Evolutionary conservation across 345 rosid genomes (phyloP).

Genomic region (Linum usitatissimum): DNA sequence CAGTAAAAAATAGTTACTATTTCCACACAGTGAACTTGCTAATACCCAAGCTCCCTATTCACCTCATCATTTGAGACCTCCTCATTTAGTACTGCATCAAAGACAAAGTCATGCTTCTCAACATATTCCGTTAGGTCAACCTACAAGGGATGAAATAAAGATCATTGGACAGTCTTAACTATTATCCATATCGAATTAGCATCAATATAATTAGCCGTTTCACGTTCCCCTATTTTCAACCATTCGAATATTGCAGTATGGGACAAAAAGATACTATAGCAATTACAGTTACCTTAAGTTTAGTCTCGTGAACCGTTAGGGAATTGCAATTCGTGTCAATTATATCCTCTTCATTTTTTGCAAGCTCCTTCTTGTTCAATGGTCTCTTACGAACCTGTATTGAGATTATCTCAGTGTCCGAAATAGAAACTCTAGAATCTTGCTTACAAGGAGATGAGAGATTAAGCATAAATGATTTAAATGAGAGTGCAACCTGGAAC

Average conservation of each 20-base stretch:
- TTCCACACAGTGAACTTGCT: neutral
- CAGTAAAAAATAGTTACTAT: too few species aligned
- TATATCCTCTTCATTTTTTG: conserved; percentile 92
- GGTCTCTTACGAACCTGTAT: conserved; percentile 95
- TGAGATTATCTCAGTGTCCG: conserved; percentile 9
- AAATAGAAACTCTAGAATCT: neutral
- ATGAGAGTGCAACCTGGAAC: neutral
- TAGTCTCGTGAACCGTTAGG: conserved; percentile 83
- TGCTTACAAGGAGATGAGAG: conserved; percentile 5
- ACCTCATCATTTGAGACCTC: conserved; percentile 99
- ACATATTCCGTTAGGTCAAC: conserved; percentile 90
- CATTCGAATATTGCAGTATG: neutral
- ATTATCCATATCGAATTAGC: neutral
- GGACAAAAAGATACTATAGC: conserved; percentile 8
- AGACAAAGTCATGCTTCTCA: conserved; percentile 92
- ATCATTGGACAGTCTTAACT: neutral
- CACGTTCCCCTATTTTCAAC: neutral
- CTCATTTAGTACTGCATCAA: conserved; percentile 90
- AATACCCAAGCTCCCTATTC: conserved; percentile 15
- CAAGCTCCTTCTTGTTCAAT: conserved; percentile 82
- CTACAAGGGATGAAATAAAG: conserved; percentile 30
- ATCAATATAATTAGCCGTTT: neutral
- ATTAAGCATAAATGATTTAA: neutral
- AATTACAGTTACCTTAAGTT: conserved; percentile 58
- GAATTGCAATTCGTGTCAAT: conserved; percentile 65